Evolutionary conservation across 768 basidiomycete species (phyloP).

Genomic region (Hericium alpestre): DNA sequence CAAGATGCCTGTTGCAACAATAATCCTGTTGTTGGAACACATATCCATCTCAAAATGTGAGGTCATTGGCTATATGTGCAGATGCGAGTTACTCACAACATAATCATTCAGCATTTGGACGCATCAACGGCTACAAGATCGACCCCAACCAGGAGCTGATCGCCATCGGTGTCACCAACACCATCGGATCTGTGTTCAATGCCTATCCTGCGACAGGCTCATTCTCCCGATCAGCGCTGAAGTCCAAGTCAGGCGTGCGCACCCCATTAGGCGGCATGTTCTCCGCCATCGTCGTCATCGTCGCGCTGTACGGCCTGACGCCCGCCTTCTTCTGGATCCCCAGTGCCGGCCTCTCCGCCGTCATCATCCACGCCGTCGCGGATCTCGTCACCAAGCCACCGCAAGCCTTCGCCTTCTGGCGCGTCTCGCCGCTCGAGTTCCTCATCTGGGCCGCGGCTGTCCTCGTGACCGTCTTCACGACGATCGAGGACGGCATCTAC

Average conservation of each 20-base stretch:
- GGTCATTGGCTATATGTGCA: slow-evolving; percentile 14
- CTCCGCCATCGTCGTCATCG: slow-evolving; percentile 80
- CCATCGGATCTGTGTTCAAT: slow-evolving; percentile 76
- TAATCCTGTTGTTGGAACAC: slow-evolving; percentile 87
- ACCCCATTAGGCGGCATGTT: slow-evolving; percentile 85
- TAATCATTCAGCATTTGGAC: slow-evolving; percentile 66
- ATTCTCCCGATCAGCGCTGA: slow-evolving; percentile 95
- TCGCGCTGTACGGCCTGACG: slow-evolving; percentile 91
- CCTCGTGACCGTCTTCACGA: slow-evolving; percentile 83
- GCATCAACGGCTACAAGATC: slow-evolving; percentile 90
- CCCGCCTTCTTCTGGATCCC: slow-evolving; percentile 90
- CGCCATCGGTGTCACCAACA: slow-evolving; percentile 95
- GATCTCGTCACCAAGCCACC: slow-evolving; percentile 79
- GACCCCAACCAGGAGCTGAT: slow-evolving; percentile 91
- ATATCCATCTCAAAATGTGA: slow-evolving; percentile 93
- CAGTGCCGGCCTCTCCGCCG: slow-evolving; percentile 71
- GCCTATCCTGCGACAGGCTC: slow-evolving; percentile 97
- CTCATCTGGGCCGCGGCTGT: slow-evolving; percentile 83
- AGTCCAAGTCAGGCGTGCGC: slow-evolving; percentile 93
- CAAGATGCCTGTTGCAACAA: slow-evolving; percentile 75
- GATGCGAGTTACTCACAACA: neutral
- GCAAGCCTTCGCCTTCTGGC: slow-evolving; percentile 86
- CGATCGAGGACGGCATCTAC: slow-evolving; percentile 89
- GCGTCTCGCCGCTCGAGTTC: slow-evolving; percentile 87
- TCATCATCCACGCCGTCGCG: slow-evolving; percentile 90